Conservation (phyloP, 495 filamentous ascomycete species). For the Daldinia grandis region DNA sequence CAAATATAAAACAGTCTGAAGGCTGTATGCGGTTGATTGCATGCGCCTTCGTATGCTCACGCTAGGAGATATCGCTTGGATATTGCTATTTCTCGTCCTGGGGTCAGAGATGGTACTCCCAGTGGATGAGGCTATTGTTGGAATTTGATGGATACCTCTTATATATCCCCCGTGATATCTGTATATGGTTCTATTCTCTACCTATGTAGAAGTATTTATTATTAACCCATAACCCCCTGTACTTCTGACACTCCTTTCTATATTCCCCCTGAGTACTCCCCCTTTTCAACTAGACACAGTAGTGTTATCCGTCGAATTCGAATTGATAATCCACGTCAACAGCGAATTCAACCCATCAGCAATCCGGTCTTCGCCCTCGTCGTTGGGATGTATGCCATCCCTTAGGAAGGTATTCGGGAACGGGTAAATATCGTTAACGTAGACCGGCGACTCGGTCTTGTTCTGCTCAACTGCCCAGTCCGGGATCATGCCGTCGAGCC, state of each 20-base stretch:
- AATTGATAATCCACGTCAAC: conserved; percentile 40
- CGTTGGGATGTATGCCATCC: conserved; percentile 54
- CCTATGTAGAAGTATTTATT: not conserved
- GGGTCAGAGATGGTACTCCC: no score
- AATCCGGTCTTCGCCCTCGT: conserved; percentile 48
- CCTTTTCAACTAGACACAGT: not conserved
- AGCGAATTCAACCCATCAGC: conserved; percentile 43
- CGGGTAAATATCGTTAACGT: conserved; percentile 51
- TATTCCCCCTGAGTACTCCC: not conserved
- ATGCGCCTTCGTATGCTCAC: no score
- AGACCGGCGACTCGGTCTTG: conserved; percentile 48
- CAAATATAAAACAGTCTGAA: not conserved
- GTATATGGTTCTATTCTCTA: not conserved
- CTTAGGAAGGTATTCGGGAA: conserved; percentile 43
- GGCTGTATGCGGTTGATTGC: not conserved
- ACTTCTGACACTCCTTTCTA: not conserved
- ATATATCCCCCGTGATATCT: not conserved
- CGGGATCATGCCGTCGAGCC: conserved; percentile 50
- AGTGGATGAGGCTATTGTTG: no score
- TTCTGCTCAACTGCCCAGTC: conserved; percentile 47
- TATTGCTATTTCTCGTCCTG: not conserved
- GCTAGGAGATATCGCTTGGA: not conserved
- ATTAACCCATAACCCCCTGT: not conserved
- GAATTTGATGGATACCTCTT: no score
- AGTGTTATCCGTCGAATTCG: conserved; percentile 12